phyloP scores from a whole-genome alignment of 2,329 filamentous ascomycete genomes.

The Raffaelea ambrosiae region DNA sequence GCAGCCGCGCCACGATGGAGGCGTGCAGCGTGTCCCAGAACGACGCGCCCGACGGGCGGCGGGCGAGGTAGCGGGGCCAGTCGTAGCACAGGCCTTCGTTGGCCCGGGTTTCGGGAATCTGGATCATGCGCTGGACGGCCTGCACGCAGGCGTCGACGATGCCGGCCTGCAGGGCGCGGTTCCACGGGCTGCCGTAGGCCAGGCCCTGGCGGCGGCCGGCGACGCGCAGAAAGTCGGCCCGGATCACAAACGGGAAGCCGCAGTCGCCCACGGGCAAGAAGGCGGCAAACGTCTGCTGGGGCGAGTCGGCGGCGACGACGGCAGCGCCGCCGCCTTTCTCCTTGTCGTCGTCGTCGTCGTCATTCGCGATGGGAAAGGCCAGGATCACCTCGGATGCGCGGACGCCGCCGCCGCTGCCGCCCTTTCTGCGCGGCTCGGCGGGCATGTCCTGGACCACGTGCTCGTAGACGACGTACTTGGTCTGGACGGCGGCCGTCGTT shows the following conservation, averaged over 20 bases:
- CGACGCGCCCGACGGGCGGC: too few species aligned
- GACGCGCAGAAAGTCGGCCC: slow-evolving; percentile 38
- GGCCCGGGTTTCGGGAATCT: too few species aligned
- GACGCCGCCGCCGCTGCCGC: too few species aligned
- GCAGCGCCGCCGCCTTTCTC: too few species aligned
- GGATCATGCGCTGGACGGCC: not conserved
- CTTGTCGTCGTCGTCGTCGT: too few species aligned
- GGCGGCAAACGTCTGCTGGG: slow-evolving; percentile 22
- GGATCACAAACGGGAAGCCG: slow-evolving; percentile 40
- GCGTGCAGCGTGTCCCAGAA: not conserved
- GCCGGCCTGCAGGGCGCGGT: not conserved
- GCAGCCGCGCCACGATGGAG: not conserved
- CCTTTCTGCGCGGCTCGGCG: too few species aligned
- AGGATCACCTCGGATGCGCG: too few species aligned
- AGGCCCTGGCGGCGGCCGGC: slow-evolving; percentile 30
- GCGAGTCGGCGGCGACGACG: too few species aligned
- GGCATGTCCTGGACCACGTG: too few species aligned
- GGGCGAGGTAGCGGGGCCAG: not conserved
- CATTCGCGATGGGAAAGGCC: too few species aligned
- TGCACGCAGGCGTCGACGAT: not conserved
- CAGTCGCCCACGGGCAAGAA: slow-evolving; percentile 33
- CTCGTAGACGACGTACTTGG: too few species aligned
- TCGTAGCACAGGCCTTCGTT: not conserved
- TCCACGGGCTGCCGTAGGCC: not conserved
- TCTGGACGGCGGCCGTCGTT: too few species aligned